Percentiles rank a stretch among this genome's conserved stretches.
Conservation (phyloP, 768 basidiomycete species). For the Russula sp. region DNA sequence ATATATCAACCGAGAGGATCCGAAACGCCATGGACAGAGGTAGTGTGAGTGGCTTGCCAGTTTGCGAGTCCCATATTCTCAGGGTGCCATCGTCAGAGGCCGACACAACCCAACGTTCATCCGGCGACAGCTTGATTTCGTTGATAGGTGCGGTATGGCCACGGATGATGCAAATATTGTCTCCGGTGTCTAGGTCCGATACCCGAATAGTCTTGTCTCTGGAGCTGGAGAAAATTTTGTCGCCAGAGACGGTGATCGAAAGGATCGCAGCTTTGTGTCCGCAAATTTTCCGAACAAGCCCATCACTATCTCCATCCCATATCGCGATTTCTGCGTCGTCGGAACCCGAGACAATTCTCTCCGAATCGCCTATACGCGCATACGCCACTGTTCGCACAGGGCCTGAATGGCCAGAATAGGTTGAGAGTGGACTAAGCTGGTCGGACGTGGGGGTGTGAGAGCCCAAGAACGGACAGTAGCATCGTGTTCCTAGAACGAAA, state of each 20-base stretch:
- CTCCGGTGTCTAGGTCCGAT: slow-evolving; percentile 16
- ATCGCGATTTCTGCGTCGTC: slow-evolving; percentile 7
- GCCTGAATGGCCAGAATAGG: slow-evolving; percentile 31
- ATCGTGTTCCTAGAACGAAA: slow-evolving; percentile 15
- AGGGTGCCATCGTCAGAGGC: slow-evolving; percentile 20
- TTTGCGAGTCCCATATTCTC: slow-evolving; percentile 18
- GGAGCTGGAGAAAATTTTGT: slow-evolving; percentile 21
- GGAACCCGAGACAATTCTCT: slow-evolving; percentile 20
- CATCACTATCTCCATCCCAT: slow-evolving; percentile 13
- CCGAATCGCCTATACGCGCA: too few species aligned
- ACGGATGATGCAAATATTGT: slow-evolving; percentile 33
- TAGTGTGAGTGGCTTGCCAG: slow-evolving; percentile 11
- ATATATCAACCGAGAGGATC: slow-evolving; percentile 6
- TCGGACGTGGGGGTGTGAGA: too few species aligned
- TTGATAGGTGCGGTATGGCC: slow-evolving; percentile 30
- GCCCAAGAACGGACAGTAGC: slow-evolving; percentile 2
- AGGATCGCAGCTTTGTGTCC: slow-evolving; percentile 9
- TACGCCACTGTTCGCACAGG: slow-evolving; percentile 11
- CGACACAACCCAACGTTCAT: slow-evolving; percentile 12
- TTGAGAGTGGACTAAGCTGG: background rate
- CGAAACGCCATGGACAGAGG: slow-evolving; percentile 2
- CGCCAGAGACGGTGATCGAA: slow-evolving; percentile 7
- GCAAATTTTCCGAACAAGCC: background rate
- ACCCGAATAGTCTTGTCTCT: slow-evolving; percentile 22
- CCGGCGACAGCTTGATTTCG: slow-evolving; percentile 4